These are phyloP conservation scores for Antrodiella citrinella DNA, from an alignment of 768 basidiomycete species.

Conservation along the genomic window DNA sequence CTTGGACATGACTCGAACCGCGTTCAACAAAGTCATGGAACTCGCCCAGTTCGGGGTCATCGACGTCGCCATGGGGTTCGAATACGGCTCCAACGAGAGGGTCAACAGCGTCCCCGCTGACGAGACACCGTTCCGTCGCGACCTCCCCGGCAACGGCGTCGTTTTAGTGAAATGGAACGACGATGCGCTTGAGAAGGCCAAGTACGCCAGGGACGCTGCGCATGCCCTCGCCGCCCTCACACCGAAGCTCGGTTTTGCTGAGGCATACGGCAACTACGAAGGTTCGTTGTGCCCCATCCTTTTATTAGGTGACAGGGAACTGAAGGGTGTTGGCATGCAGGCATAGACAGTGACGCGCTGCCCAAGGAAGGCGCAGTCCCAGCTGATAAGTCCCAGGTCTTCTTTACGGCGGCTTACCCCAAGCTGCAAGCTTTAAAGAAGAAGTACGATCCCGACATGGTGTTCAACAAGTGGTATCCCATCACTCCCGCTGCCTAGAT, in stretches of 20 bases:
- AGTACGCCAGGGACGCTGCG: constrained; percentile 21
- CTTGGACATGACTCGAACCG: constrained; percentile 14
- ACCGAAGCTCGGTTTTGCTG: constrained; percentile 17
- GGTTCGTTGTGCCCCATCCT: neutral
- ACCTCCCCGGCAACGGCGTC: constrained; percentile 27
- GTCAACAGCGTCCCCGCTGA: constrained; percentile 20
- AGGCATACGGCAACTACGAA: constrained; percentile 44
- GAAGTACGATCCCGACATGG: constrained; percentile 25
- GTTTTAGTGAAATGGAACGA: constrained; percentile 28
- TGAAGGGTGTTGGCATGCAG: constrained; percentile 1
- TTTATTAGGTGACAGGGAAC: too few relatives aligned
- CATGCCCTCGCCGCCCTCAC: constrained; percentile 18
- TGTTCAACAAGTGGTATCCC: constrained; percentile 28
- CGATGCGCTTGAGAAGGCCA: constrained; percentile 22
- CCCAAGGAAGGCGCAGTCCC: constrained; percentile 8
- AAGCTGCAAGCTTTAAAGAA: constrained; percentile 29
- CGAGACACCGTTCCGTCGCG: constrained; percentile 36
- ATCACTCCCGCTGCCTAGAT: too few relatives aligned
- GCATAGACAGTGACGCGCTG: constrained; percentile 12
- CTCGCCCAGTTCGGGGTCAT: constrained; percentile 22
- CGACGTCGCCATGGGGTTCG: constrained; percentile 24
- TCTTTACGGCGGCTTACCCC: constrained; percentile 31
- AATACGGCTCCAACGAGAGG: constrained; percentile 35
- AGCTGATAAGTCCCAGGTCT: constrained; percentile 10
- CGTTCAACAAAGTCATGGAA: constrained; percentile 24